These are phyloP conservation scores for Erodium chrysanthum DNA, from an alignment of 441 rosid species.

Conservation along the genomic window DNA sequence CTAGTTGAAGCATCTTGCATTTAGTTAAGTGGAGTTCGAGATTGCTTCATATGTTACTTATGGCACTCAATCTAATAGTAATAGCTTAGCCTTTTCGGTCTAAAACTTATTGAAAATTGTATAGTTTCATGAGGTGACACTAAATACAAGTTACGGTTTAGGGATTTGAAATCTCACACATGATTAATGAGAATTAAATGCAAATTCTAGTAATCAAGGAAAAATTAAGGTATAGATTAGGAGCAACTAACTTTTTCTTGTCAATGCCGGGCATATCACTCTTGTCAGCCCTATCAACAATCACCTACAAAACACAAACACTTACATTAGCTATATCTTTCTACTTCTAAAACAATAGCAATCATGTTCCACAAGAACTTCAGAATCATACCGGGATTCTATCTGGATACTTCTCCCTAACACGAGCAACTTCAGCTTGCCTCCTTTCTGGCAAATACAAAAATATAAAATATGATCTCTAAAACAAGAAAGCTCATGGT, in stretches of 20 bases:
- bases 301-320: neutral
- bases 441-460: constrained; percentile 43
- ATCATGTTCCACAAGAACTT: too few relatives aligned
- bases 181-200: too few relatives aligned
- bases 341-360: too few relatives aligned
- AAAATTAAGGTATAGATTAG: neutral
- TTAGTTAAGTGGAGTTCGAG: too few relatives aligned
- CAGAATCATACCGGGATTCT: constrained; percentile 49
- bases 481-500: neutral
- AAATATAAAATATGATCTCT: neutral
- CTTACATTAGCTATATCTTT: neutral
- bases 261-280: neutral
- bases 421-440: constrained; percentile 59
- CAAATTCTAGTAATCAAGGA: neutral
- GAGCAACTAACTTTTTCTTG: neutral
- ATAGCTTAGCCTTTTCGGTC: too few relatives aligned
- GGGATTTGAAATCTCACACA: neutral
- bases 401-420: constrained; percentile 68
- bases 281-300: neutral
- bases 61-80: too few relatives aligned
- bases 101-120: too few relatives aligned
- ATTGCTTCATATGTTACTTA: too few relatives aligned
- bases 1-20: too few relatives aligned
- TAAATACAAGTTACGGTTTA: too few relatives aligned
- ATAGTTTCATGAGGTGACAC: too few relatives aligned